Evolutionary conservation across 768 basidiomycete genomes (phyloP), one percentile per base, ranked within the genome.

Genomic region (Hericium erinaceus): DNA sequence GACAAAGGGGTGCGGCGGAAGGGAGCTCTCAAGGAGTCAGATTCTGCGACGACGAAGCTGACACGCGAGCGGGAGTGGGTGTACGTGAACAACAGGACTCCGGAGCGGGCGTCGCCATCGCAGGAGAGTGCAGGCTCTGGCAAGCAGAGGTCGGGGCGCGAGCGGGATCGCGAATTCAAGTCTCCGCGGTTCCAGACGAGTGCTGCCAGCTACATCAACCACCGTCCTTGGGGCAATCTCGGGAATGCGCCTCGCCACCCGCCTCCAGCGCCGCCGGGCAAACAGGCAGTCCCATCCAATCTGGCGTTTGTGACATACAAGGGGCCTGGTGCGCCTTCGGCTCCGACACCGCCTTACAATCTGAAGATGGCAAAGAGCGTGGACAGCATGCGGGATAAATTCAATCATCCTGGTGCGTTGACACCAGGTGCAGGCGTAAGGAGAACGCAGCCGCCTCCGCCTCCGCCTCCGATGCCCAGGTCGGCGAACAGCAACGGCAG

Each of bases 251-350:
- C 64, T 13, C 56, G 59, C 50, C 57, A 64, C 41, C 62, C 46
- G 51, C 54, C 54, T 48, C 44, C 64, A 51, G 20, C 58, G 40
- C 74, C 75, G 50, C 74, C 77, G 18, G 49, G 49, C 28, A 46
- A 46, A 5, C 49, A 51, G 49, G 49, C 49, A 11, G 74, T 84
- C 37, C 79, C 80, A 1, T 50, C 65, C 8, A 73, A 72, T 40
- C 79, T 77, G 72, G 66, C 79, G 24, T 77, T 81, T 20, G 68
- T 51, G 24, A 51, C 74, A 13, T 85, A 76, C 74, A 82, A 80
- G 65, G 76, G 73, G 4, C 57, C 66, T 33, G 54, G 60, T 7
- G 63, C 57, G n/a, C 7, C 56, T 13, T 61, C 61, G n/a, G 56
- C 44, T 40, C 59, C 61, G 39, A 41, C 16, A 15, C 59, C 59